Base-by-base conservation (phyloP, 768 basidiomycete genomes). In the Mycena filopes region DNA sequence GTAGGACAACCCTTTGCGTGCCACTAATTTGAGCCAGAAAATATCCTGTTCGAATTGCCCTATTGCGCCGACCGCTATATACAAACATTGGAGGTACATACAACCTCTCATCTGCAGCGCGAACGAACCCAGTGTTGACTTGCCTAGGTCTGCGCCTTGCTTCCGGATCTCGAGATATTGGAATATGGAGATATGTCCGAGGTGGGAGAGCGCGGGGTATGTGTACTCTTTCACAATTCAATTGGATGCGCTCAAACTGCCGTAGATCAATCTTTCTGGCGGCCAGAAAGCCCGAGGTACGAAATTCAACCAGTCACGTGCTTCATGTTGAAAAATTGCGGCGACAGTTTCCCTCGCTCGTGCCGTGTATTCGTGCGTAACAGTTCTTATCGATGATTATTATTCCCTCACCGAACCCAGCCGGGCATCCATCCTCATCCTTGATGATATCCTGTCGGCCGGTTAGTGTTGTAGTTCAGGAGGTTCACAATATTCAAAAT, bases 181-280 rank as follows among this genome's bases (percentile, higher is more conserved):
- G 94, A 95, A 73, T 93, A 95, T 70, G 93, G 94, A 1, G 94
- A 95, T 68, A 88, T 91, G 66, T 88, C 92, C 0, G 93, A 95
- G 76, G 93, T 95, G 57, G 93, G 93, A 20, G 93, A 94, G 78
- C 89, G 91, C 31, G 93, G 93, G 21, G 93, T 92, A 29, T 12
- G 55, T 57, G 69, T 75, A 16, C 28, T 28, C 33, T 11, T 13
- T 50, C 12, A 5, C 11, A 51, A 31, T n/a, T 20, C 3, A 31
- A 31, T 9, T 13, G 25, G 18, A 18, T 6, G 7, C 49, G 8
- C n/a, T 13, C 0, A 11, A 21, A 11, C 12, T 15, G 16, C 12
- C 20, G 0, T 43, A 67, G 66, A 45, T 67, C 28, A 63, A 84
- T 66, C 73, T 86, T 16, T 86, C 84, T 9, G 60, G 60, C 2